These are phyloP conservation scores for Metarhizium anisopliae DNA, from an alignment of 2,329 filamentous ascomycete species.

Conservation along the genomic window DNA sequence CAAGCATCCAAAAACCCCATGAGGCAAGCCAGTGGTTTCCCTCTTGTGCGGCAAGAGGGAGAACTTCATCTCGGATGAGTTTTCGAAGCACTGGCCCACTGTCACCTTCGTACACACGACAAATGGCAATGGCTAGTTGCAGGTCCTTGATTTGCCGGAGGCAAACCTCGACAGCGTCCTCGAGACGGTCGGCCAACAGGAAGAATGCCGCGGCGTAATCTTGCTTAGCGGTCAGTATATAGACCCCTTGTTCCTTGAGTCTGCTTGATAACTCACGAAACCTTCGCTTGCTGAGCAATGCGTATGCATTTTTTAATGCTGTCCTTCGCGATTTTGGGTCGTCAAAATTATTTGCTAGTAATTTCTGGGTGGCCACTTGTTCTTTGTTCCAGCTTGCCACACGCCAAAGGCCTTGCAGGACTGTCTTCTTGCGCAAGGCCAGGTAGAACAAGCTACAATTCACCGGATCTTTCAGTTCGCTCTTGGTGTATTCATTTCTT, in stretches of 20 bases:
- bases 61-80: slow-evolving; percentile 70
- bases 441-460: slow-evolving; percentile 90
- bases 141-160: slow-evolving; percentile 80
- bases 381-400: slow-evolving; percentile 88
- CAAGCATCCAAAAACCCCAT: slow-evolving; percentile 92
- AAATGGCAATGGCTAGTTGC: slow-evolving; percentile 81
- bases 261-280: slow-evolving; percentile 48
- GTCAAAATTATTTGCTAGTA: slow-evolving; percentile 85
- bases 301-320: slow-evolving; percentile 93
- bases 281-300: slow-evolving; percentile 78
- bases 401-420: slow-evolving; percentile 86
- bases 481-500: slow-evolving; percentile 85
- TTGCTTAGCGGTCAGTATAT: slow-evolving; percentile 20
- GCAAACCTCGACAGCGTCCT: slow-evolving; percentile 80
- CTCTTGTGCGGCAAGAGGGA: slow-evolving; percentile 67
- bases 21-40: slow-evolving; percentile 90
- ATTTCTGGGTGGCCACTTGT: slow-evolving; percentile 66
- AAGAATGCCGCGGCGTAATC: slow-evolving; percentile 97
- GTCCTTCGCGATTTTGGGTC: slow-evolving; percentile 81
- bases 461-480: slow-evolving; percentile 78
- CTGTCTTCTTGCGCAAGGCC: slow-evolving; percentile 80
- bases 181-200: slow-evolving; percentile 74
- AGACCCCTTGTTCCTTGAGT: neutral
- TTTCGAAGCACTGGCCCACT: slow-evolving; percentile 62
- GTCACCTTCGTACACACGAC: slow-evolving; percentile 83